Percentiles rank a stretch among this genome's conserved stretches.
Conservation (phyloP, 768 basidiomycete genomes). For the Hericium rajendrae region DNA sequence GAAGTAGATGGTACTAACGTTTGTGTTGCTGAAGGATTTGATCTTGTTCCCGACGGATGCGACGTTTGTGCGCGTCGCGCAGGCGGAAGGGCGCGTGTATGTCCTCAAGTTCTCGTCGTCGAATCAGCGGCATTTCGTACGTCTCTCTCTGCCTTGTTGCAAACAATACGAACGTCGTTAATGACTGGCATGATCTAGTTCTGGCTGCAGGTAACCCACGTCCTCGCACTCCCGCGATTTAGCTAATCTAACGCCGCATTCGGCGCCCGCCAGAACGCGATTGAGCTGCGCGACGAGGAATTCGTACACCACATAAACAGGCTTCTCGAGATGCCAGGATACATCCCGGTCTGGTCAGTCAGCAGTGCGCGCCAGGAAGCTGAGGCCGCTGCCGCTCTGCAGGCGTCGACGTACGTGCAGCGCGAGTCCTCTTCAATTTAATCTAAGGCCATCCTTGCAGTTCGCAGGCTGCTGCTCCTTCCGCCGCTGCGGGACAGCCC, state of each 20-base stretch:
- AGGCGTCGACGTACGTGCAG: slow-evolving; percentile 10
- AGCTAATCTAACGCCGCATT: too few species aligned
- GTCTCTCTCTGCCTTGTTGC: slow-evolving; percentile 16
- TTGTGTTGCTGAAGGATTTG: slow-evolving; percentile 46
- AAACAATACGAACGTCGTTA: background rate
- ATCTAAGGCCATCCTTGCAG: slow-evolving; percentile 1
- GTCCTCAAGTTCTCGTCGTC: slow-evolving; percentile 91
- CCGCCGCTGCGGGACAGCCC: slow-evolving; percentile 7
- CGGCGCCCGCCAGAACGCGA: slow-evolving; percentile 43
- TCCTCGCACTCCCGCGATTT: too few species aligned
- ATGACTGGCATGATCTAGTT: slow-evolving; percentile 38
- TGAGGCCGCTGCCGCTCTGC: slow-evolving; percentile 26
- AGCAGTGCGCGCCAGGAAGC: slow-evolving; percentile 33
- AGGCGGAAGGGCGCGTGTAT: slow-evolving; percentile 65
- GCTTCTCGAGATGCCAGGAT: slow-evolving; percentile 57
- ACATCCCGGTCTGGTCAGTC: slow-evolving; percentile 47
- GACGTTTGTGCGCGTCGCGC: slow-evolving; percentile 62
- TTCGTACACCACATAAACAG: slow-evolving; percentile 66
- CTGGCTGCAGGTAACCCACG: slow-evolving; percentile 66
- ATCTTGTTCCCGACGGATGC: slow-evolving; percentile 87
- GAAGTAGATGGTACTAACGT: background rate
- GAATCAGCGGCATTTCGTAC: slow-evolving; percentile 81
- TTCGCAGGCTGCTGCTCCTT: background rate
- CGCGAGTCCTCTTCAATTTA: background rate
- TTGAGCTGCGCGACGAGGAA: slow-evolving; percentile 57